Evolutionary conservation across 1,284 basidiomycete species (phyloP).

Genomic region (Kwoniella shivajii): DNA sequence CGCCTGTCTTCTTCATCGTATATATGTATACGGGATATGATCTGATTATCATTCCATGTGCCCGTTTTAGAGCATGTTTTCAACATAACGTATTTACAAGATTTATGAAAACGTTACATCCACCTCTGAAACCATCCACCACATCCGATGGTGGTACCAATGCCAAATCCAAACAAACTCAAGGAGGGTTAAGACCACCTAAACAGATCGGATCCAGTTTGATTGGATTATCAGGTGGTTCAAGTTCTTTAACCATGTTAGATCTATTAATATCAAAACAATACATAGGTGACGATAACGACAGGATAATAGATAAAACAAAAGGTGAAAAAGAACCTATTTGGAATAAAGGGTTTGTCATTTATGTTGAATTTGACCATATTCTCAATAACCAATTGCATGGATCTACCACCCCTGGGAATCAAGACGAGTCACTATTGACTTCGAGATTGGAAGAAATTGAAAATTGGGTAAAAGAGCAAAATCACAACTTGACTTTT

Average conservation of each 20-base stretch:
- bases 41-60: too few relatives aligned
- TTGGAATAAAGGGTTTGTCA: slow-evolving; percentile 44
- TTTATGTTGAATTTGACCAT: slow-evolving; percentile 48
- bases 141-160: too few relatives aligned
- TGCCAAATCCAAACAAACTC: too few relatives aligned
- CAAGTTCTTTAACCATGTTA: slow-evolving; percentile 45
- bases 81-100: slow-evolving; percentile 26
- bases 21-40: too few relatives aligned
- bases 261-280: slow-evolving; percentile 32
- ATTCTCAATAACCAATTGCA: neutral
- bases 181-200: slow-evolving; percentile 25
- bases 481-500: slow-evolving; percentile 27
- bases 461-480: slow-evolving; percentile 18
- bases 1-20: too few relatives aligned
- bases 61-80: slow-evolving; percentile 46
- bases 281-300: slow-evolving; percentile 35
- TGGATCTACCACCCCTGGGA: too few relatives aligned
- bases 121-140: slow-evolving; percentile 26
- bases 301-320: slow-evolving; percentile 25
- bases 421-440: too few relatives aligned
- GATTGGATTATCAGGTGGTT: slow-evolving; percentile 45
- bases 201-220: slow-evolving; percentile 30
- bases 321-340: slow-evolving; percentile 40
- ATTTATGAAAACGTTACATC: slow-evolving; percentile 33
- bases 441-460: slow-evolving; percentile 28